Percentiles rank a stretch among this genome's conserved stretches.
phyloP scores from a whole-genome alignment of 2,329 filamentous ascomycete genomes.

The Colletotrichum noveboracense region DNA sequence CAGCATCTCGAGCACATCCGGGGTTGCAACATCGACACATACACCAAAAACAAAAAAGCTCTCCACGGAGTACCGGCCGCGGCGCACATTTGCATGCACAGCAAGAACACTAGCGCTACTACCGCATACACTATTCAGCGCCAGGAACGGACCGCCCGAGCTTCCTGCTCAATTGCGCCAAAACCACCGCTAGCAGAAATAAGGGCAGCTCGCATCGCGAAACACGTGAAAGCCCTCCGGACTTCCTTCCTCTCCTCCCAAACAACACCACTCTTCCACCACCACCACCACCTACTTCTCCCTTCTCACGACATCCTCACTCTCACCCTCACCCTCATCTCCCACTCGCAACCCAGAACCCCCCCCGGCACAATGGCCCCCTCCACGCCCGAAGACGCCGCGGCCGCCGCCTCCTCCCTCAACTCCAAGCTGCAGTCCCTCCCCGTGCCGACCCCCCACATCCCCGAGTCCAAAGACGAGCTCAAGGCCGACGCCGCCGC shows the following conservation, averaged over 20 bases:
- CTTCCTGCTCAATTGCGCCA: not conserved
- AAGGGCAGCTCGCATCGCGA: not conserved
- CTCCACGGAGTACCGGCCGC: conserved; percentile 12
- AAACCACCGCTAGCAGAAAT: not conserved
- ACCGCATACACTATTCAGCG: not conserved
- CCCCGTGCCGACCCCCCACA: conserved; percentile 44
- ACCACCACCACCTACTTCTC: not conserved
- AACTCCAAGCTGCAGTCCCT: conserved; percentile 23
- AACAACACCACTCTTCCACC: not conserved
- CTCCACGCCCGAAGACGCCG: conserved; percentile 21
- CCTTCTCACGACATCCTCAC: not conserved
- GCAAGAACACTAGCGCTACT: not conserved
- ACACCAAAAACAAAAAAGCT: not conserved
- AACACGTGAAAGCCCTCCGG: conserved; percentile 5
- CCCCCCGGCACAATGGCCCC: conserved; percentile 24
- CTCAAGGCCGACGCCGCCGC: conserved; percentile 47
- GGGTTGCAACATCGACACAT: not conserved
- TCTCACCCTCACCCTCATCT: too few relatives aligned
- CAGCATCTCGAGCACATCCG: not conserved
- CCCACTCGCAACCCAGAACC: not conserved
- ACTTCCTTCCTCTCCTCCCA: not conserved
- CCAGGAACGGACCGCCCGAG: conserved; percentile 20
- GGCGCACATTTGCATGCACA: not conserved
- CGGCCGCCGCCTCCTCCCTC: conserved; percentile 23
- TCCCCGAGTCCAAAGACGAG: conserved; percentile 49